Percentiles rank a stretch among this genome's conserved stretches.
phyloP scores from a whole-genome alignment of 768 basidiomycete genomes.

The Xanthoconium stramineum region DNA sequence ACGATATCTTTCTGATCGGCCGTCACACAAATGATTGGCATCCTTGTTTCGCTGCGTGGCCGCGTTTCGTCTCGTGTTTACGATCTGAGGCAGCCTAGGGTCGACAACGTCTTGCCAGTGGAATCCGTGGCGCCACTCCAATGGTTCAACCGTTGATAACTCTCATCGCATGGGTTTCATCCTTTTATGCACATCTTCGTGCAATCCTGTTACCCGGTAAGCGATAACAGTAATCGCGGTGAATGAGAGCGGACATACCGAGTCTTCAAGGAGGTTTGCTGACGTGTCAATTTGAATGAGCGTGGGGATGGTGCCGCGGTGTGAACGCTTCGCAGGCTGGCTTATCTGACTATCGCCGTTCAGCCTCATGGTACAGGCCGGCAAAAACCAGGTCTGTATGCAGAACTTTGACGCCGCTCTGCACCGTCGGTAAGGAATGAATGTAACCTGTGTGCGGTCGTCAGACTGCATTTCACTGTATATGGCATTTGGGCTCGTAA shows the following conservation, averaged over 20 bases:
- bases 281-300: background rate
- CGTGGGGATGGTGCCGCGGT: background rate
- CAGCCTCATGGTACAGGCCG: background rate
- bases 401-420: background rate
- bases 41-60: background rate
- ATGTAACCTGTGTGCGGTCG: background rate
- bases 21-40: background rate
- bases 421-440: constrained; percentile 7
- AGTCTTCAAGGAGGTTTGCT: background rate
- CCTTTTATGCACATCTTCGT: background rate
- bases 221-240: background rate
- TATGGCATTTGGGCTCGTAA: background rate
- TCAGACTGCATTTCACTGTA: background rate
- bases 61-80: constrained; percentile 1
- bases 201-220: background rate
- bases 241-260: background rate
- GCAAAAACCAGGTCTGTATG: no score
- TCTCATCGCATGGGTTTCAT: background rate
- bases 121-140: background rate
- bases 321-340: background rate
- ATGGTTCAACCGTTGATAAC: background rate
- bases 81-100: constrained; percentile 7
- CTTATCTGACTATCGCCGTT: constrained; percentile 1
- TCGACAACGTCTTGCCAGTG: no score
- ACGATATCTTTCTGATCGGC: background rate